Percentiles rank a stretch among this genome's conserved stretches.
Evolutionary conservation across 2,329 filamentous ascomycete species (phyloP).

Genomic region (Epichloe gansuensis): DNA sequence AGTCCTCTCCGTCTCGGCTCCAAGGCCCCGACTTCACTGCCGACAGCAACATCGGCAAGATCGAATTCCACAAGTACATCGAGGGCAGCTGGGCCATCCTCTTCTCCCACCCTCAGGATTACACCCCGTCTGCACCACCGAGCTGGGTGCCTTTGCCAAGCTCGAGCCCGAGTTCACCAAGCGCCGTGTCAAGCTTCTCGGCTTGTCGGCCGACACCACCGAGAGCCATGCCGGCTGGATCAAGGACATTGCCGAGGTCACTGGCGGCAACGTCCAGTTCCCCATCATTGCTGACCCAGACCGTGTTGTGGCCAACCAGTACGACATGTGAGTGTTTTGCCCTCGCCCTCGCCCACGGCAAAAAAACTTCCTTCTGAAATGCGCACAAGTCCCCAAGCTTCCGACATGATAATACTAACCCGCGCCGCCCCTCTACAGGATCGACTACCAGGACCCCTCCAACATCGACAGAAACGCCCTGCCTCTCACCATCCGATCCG

Average conservation of each 20-base stretch:
- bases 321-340: constrained; percentile 57
- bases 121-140: constrained; percentile 90
- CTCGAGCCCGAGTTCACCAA: constrained; percentile 78
- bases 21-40: constrained; percentile 69
- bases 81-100: constrained; percentile 69
- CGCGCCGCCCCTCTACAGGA: constrained; percentile 27
- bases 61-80: constrained; percentile 75
- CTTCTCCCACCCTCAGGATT: constrained; percentile 82
- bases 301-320: constrained; percentile 62
- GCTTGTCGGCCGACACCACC: constrained; percentile 77
- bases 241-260: constrained; percentile 74
- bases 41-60: constrained; percentile 64
- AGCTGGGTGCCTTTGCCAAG: constrained; percentile 87
- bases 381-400: background rate
- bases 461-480: constrained; percentile 74
- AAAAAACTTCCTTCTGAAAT: background rate
- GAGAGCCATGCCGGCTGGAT: constrained; percentile 81
- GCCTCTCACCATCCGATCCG: constrained; percentile 87
- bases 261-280: constrained; percentile 57
- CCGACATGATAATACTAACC: too few relatives aligned
- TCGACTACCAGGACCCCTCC: constrained; percentile 70
- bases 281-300: constrained; percentile 74
- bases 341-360: too few relatives aligned
- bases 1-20: constrained; percentile 48
- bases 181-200: constrained; percentile 83